Conservation (phyloP, 208 protist genomes). For the Leishmania tarentolae region DNA sequence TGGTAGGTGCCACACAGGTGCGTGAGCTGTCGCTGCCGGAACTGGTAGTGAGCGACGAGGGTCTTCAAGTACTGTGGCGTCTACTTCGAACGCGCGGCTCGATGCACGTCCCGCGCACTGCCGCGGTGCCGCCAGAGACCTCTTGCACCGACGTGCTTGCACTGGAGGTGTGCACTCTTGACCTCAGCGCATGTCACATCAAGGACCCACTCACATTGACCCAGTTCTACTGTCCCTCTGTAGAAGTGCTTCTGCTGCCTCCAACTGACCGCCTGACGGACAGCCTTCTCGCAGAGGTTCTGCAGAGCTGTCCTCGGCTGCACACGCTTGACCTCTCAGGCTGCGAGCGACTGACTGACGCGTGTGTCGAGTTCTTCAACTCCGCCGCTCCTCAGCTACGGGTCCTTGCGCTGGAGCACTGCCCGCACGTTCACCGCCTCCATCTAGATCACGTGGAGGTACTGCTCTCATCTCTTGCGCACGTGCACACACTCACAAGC, state of each 20-base stretch:
- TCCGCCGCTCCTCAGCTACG: not conserved
- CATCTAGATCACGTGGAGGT: slow-evolving; percentile 8
- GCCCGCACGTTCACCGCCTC: slow-evolving; percentile 14
- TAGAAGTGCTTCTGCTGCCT: slow-evolving; percentile 6
- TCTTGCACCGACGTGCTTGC: not conserved
- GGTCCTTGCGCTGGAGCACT: slow-evolving; percentile 15
- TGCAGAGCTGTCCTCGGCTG: slow-evolving; percentile 11
- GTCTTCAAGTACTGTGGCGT: slow-evolving; percentile 8
- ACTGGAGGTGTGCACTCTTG: slow-evolving; percentile 7
- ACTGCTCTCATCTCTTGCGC: slow-evolving; percentile 7
- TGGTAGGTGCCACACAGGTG: slow-evolving; percentile 9
- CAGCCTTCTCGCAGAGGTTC: slow-evolving; percentile 10
- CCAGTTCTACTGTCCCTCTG: slow-evolving; percentile 12
- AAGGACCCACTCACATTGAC: slow-evolving; percentile 4
- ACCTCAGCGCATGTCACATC: slow-evolving; percentile 8
- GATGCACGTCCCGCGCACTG: not conserved
- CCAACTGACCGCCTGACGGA: slow-evolving; percentile 12
- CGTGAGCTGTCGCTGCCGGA: slow-evolving; percentile 11
- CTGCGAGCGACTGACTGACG: slow-evolving; percentile 11
- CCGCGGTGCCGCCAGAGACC: not conserved
- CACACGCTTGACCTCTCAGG: slow-evolving; percentile 17
- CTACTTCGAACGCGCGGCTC: not conserved
- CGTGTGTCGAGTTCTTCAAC: slow-evolving; percentile 9
- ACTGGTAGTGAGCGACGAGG: slow-evolving; percentile 5
- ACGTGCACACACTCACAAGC: slow-evolving; percentile 8